phyloP scores from a whole-genome alignment of 768 basidiomycete species.

The Boletus subparvulus region DNA sequence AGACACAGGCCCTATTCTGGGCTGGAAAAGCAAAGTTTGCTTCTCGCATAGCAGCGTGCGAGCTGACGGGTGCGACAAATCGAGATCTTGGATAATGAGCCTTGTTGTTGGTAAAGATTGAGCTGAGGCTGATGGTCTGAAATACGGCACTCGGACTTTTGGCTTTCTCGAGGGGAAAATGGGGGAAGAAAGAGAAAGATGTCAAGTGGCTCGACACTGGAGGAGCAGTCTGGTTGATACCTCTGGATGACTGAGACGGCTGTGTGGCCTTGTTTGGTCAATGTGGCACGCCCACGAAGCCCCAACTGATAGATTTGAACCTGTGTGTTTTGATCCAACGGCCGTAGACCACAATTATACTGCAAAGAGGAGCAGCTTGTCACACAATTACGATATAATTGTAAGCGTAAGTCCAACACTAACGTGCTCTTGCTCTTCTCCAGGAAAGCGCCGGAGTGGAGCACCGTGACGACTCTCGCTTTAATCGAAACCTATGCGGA shows the following conservation, averaged over 20 bases:
- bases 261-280: slow-evolving; percentile 30
- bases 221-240: slow-evolving; percentile 29
- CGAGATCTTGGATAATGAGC: slow-evolving; percentile 16
- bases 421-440: background rate
- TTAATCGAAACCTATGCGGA: background rate
- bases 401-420: background rate
- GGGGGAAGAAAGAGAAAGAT: slow-evolving; percentile 9
- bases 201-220: slow-evolving; percentile 16
- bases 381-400: slow-evolving; percentile 1
- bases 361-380: background rate
- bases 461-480: background rate
- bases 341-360: background rate
- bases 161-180: background rate
- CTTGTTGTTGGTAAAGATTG: background rate
- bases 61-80: slow-evolving; percentile 17
- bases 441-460: background rate
- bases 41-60: slow-evolving; percentile 69
- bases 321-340: slow-evolving; percentile 4
- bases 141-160: background rate
- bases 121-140: background rate
- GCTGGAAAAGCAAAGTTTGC: slow-evolving; percentile 93
- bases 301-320: slow-evolving; percentile 1
- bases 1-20: slow-evolving; percentile 93
- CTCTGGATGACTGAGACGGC: slow-evolving; percentile 30
- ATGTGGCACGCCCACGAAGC: slow-evolving; percentile 24